Base-by-base conservation (phyloP, 768 basidiomycete genomes). In the Termitomyces sp. region DNA sequence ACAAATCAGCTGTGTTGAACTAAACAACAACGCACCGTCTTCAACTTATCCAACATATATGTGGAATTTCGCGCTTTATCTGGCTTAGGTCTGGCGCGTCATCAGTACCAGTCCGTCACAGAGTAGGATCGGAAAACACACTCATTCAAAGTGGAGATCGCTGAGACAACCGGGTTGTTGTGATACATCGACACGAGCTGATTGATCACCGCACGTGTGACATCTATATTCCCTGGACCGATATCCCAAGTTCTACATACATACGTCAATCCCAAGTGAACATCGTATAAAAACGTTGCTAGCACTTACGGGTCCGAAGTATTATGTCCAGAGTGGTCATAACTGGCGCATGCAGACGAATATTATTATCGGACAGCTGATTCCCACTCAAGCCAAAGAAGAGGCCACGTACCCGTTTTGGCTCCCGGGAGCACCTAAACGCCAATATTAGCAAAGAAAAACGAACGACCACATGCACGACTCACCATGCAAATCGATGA, bases 101-200 rank as follows among this genome's bases (percentile, higher is more conserved):
- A 38, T 38, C 13, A 38, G 36, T 23, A 23, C 2, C 2, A 23
- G 23, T 23, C 23, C 23, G 23, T 23, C 23, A 23, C 23, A 23
- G 23, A 23, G 1, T 1, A 23, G 23, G 36, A 38, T 38, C 35
- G 35, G 14, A 50, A 18, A 32, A 64, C 77, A 61, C 59, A 91
- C 89, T 93, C 91, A 64, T 93, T 93, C 66, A 93, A 66, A 1
- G 88, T 84, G n/a, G 87, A 87, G 55, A 93, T 92, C 47, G 78
- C 73, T 1, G 88, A 72, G 0, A 91, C 89, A 13, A 83, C 81
- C 23, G 78, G 64, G 1, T 77, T 67, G 58, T 74, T 71, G 23
- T 78, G 77, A 67, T 83, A 91, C 77, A 82, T 82, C 59, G 74
- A 73, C 14, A 85, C 83, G 57, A 93, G 76, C 14, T 64, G 76